phyloP scores from a whole-genome alignment of 1,139 yeast genomes.

The Yamadazyma buinensis region DNA sequence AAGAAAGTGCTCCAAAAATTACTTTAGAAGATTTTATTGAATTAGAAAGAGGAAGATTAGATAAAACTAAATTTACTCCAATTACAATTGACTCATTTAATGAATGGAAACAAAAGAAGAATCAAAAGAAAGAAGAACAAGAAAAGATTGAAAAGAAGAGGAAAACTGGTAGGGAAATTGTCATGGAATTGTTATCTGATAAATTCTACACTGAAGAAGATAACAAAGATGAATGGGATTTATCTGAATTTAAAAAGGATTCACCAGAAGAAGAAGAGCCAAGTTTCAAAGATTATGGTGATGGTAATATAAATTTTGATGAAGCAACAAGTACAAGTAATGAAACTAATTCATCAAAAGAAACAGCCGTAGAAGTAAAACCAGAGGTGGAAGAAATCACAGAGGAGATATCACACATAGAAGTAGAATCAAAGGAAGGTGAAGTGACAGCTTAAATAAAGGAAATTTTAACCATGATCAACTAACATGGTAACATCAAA shows the following conservation, averaged over 20 bases:
- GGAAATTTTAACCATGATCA: no score
- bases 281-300: slow-evolving; percentile 57
- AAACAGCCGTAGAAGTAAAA: slow-evolving; percentile 1
- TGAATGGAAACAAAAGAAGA: slow-evolving; percentile 76
- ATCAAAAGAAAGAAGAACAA: slow-evolving; percentile 57
- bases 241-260: slow-evolving; percentile 55
- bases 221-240: slow-evolving; percentile 66
- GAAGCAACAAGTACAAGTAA: not conserved
- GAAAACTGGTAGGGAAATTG: slow-evolving; percentile 77
- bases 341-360: slow-evolving; percentile 2
- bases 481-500: no score
- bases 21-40: slow-evolving; percentile 95
- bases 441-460: not conserved
- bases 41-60: slow-evolving; percentile 84
- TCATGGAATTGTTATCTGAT: slow-evolving; percentile 71
- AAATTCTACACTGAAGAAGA: slow-evolving; percentile 49
- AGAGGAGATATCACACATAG: slow-evolving; percentile 2
- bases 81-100: slow-evolving; percentile 81
- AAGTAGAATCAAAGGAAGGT: not conserved
- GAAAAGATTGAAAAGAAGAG: slow-evolving; percentile 46
- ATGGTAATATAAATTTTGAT: slow-evolving; percentile 16
- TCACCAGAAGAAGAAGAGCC: slow-evolving; percentile 40
- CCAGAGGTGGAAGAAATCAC: not conserved
- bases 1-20: slow-evolving; percentile 82
- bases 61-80: slow-evolving; percentile 76